phyloP scores from a whole-genome alignment of 1,284 basidiomycete genomes.

The Mycena sp. region DNA sequence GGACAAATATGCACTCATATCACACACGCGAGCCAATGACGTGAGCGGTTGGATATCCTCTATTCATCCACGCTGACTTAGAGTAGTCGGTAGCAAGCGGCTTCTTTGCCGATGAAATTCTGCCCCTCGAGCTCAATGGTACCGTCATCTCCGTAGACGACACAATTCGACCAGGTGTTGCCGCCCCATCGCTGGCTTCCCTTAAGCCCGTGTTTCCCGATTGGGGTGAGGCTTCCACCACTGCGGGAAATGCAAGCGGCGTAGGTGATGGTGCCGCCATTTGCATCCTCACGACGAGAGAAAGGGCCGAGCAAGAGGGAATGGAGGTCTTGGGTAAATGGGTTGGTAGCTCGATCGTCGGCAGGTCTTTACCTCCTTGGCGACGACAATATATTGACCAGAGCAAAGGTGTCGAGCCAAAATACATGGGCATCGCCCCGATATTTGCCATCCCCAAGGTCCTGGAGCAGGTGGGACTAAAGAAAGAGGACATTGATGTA shows the following conservation, averaged over 20 bases:
- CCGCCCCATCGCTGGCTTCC: constrained; percentile 68
- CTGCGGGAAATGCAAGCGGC: constrained; percentile 93
- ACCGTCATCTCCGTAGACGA: constrained; percentile 75
- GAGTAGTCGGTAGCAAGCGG: constrained; percentile 67
- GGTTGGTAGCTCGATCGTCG: constrained; percentile 83
- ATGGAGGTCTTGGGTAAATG: constrained; percentile 93
- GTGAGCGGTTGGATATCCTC: constrained; percentile 42
- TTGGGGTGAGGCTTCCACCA: constrained; percentile 81
- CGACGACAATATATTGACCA: constrained; percentile 57
- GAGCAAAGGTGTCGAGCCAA: constrained; percentile 70
- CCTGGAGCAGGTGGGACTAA: constrained; percentile 77
- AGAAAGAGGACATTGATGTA: constrained; percentile 87
- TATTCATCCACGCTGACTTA: not conserved
- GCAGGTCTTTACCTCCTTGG: constrained; percentile 49
- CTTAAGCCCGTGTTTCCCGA: constrained; percentile 82
- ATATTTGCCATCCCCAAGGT: constrained; percentile 87
- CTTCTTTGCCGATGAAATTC: constrained; percentile 82
- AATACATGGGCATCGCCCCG: constrained; percentile 89
- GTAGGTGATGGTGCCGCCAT: constrained; percentile 96
- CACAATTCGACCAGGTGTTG: constrained; percentile 84
- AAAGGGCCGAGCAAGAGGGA: constrained; percentile 84
- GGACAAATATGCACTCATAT: constrained; percentile 84
- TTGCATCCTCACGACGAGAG: constrained; percentile 87
- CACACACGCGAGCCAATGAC: constrained; percentile 80
- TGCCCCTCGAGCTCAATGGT: constrained; percentile 76